phyloP scores from a whole-genome alignment of 148 eudicot genomes.

The Rheum nobile region DNA sequence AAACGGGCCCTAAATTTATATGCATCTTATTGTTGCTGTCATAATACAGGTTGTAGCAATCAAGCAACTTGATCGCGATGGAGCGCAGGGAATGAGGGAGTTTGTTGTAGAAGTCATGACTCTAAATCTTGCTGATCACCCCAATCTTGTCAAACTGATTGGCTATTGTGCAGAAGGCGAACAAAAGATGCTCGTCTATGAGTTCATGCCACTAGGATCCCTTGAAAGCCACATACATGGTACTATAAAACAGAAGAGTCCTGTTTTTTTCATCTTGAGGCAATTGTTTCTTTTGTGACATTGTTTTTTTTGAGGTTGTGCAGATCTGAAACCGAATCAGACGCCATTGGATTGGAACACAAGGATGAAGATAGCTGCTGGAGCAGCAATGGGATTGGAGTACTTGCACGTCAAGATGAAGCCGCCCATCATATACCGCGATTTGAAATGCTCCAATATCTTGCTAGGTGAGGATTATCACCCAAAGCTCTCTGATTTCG shows the following conservation, averaged over 20 bases:
- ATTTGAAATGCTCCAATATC: constrained; percentile 78
- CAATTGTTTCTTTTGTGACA: neutral
- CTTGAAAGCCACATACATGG: constrained; percentile 70
- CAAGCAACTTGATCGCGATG: constrained; percentile 63
- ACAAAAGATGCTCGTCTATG: constrained; percentile 77
- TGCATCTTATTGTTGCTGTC: neutral
- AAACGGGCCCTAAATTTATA: no score
- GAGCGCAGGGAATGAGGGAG: constrained; percentile 62
- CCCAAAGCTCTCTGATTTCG: constrained; percentile 78
- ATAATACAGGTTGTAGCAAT: constrained; percentile 62
- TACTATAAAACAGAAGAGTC: constrained; percentile 11
- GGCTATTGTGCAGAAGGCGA: constrained; percentile 81
- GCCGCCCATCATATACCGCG: constrained; percentile 79
- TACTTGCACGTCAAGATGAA: constrained; percentile 70
- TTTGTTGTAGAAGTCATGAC: constrained; percentile 70
- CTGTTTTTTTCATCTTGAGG: neutral
- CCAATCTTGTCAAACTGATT: constrained; percentile 70
- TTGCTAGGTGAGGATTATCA: constrained; percentile 61
- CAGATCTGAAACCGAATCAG: constrained; percentile 28
- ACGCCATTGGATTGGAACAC: constrained; percentile 61
- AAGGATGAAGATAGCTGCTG: constrained; percentile 89
- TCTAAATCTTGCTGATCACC: constrained; percentile 54
- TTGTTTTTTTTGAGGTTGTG: neutral
- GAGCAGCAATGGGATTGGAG: constrained; percentile 86
- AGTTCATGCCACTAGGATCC: constrained; percentile 77